Percentiles rank a stretch among this genome's conserved stretches.
These are phyloP conservation scores for Penicillium taxi DNA, from an alignment of 495 filamentous ascomycete species.

Conservation along the genomic window DNA sequence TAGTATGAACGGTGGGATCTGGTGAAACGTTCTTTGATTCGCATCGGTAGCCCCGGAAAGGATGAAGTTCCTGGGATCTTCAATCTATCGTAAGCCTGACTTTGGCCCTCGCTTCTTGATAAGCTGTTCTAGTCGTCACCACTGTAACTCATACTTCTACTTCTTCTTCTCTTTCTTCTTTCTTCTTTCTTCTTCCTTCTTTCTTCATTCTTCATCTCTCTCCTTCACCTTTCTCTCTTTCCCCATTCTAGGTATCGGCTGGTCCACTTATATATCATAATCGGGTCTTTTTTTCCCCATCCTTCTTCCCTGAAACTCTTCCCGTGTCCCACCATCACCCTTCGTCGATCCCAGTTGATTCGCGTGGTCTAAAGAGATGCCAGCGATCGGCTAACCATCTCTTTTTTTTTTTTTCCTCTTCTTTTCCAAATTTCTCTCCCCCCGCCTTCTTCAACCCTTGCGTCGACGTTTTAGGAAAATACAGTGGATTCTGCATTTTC, in stretches of 20 bases:
- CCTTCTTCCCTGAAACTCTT: background rate
- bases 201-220: slow-evolving; percentile 24
- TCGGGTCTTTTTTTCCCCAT: background rate
- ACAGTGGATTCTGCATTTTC: too few relatives aligned
- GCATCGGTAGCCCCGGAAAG: slow-evolving; percentile 24
- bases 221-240: slow-evolving; percentile 3
- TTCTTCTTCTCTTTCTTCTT: slow-evolving; percentile 1
- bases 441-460: slow-evolving; percentile 20
- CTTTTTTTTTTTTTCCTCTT: slow-evolving; percentile 14
- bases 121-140: slow-evolving; percentile 5
- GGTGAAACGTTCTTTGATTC: slow-evolving; percentile 25
- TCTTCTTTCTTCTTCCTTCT: slow-evolving; percentile 21
- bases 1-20: slow-evolving; percentile 7
- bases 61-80: slow-evolving; percentile 14
- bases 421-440: slow-evolving; percentile 9
- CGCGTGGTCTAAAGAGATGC: slow-evolving; percentile 15
- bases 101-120: slow-evolving; percentile 4
- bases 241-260: background rate
- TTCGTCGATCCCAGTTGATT: slow-evolving; percentile 9
- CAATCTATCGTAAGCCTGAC: slow-evolving; percentile 1
- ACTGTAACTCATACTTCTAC: too few relatives aligned
- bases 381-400: slow-evolving; percentile 19
- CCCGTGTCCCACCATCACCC: slow-evolving; percentile 8
- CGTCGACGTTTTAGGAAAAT: slow-evolving; percentile 13
- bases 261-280: background rate